Base-by-base conservation (phyloP, 163 green algal genomes). In the Botryococcus braunii region DNA sequence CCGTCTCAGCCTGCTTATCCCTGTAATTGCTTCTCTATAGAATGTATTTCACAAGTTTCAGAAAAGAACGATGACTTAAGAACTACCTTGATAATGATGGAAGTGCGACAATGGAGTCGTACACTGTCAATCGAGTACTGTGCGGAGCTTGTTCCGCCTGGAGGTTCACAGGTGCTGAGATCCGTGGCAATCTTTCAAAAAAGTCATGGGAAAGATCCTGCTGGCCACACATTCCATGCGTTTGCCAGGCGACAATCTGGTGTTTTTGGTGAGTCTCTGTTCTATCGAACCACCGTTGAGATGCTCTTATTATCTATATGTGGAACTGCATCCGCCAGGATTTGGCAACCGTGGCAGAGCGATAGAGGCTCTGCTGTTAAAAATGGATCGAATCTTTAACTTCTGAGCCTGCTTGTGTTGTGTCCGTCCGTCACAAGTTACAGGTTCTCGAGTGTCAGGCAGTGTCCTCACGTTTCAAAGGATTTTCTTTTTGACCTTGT, bases 221-320 rank as follows among this genome's bases (percentile, higher is more conserved):
- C 84, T 7, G 87, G 87, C 0, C 76, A 83, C 62, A 69, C 66
- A 4, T 92, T 91, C 73, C 86, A 92, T 50, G 36, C 74, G 0
- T 74, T 71, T 40, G 86, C 83, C 25, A 70, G 91, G 4, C 66
- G 74, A 52, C 86, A 91, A 62, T 56, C 65, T 0, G 86, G 86
- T 0, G 60, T 91, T 11, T 77, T 77, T 57, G 78, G 84, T 89
- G 69, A 78, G 79, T 48, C 60, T 62, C 27, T 72, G 5, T 69
- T 57, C 65, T 37, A 63, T 31, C 23, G 41, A 52, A 35, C 43
- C 58, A 23, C 38, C 23, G 32, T n/a, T 39, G 9, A 41, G 35
- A 17, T 48, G 64, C 32, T 21, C 9, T 55, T 5, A 35, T 66
- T 66, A 23, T 39, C 60, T 52, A 29, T 35, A 47, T 13, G 8